A percentile compares a stretch with the other conserved stretches of the same genome.
Conservation (phyloP, 208 protist genomes). For the Trypanosomatidae sp. region DNA sequence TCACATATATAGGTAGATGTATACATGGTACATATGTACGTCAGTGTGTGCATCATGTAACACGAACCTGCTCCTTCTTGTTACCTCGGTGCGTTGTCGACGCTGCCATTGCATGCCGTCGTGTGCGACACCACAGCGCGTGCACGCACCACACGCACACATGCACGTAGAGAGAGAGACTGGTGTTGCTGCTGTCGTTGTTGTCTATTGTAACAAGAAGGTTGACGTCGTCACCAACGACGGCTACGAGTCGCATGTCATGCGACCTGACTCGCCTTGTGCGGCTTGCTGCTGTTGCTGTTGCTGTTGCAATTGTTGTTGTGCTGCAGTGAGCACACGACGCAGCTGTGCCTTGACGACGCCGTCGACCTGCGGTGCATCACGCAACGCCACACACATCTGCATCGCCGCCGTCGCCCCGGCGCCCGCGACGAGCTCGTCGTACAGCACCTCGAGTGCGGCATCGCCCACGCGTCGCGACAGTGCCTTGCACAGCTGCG, state of each 20-base stretch:
- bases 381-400: slow-evolving; percentile 32
- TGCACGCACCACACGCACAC: too few species aligned
- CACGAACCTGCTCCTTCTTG: too few species aligned
- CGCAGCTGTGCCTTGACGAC: slow-evolving; percentile 37
- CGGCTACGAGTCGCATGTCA: background rate
- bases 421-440: slow-evolving; percentile 14
- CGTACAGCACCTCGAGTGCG: slow-evolving; percentile 32
- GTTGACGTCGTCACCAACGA: background rate
- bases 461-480: slow-evolving; percentile 15
- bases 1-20: too few species aligned
- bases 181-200: background rate
- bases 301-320: background rate
- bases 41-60: too few species aligned
- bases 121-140: too few species aligned
- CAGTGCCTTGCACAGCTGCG: slow-evolving; percentile 17
- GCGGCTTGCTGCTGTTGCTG: background rate
- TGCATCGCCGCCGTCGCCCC: slow-evolving; percentile 21
- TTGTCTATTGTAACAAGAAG: slow-evolving; percentile 1
- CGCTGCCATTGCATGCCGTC: too few species aligned
- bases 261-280: background rate
- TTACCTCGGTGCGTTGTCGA: too few species aligned
- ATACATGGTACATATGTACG: too few species aligned
- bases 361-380: slow-evolving; percentile 26
- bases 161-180: too few species aligned
- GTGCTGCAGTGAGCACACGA: slow-evolving; percentile 16